These are phyloP conservation scores for Leccinum barrowsii DNA, from an alignment of 768 basidiomycete species.

Conservation along the genomic window DNA sequence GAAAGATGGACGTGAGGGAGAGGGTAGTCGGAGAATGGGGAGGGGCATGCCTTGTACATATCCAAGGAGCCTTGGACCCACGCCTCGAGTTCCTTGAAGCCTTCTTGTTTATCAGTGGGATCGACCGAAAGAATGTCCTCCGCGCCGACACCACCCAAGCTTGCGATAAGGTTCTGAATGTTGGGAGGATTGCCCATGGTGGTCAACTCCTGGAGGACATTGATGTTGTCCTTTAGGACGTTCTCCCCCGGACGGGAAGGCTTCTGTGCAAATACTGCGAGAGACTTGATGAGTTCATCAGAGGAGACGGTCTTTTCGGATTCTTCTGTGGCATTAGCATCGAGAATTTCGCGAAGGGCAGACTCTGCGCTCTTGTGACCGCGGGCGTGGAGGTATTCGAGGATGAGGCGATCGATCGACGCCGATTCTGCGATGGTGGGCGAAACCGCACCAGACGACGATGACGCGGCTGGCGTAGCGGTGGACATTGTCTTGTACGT, in stretches of 20 bases:
- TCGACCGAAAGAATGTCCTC: constrained; percentile 80
- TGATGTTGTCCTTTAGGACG: constrained; percentile 60
- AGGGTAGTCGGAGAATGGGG: not conserved
- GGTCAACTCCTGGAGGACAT: constrained; percentile 63
- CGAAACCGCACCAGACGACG: constrained; percentile 31
- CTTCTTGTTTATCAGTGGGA: constrained; percentile 82
- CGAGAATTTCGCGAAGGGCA: constrained; percentile 39
- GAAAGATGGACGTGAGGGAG: constrained; percentile 13
- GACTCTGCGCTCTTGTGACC: constrained; percentile 46
- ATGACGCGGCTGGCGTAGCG: constrained; percentile 33
- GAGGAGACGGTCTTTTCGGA: constrained; percentile 38
- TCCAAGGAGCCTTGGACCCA: constrained; percentile 91
- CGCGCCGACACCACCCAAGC: constrained; percentile 73
- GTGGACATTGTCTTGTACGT: constrained; percentile 23
- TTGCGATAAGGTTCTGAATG: constrained; percentile 73
- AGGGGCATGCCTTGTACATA: constrained; percentile 76
- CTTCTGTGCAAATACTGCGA: constrained; percentile 68
- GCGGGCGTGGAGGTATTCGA: constrained; percentile 47
- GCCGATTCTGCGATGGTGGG: constrained; percentile 28
- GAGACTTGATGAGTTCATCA: constrained; percentile 54
- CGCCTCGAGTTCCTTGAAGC: constrained; percentile 78
- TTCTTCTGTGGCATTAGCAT: constrained; percentile 32
- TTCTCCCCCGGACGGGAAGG: constrained; percentile 66
- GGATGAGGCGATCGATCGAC: constrained; percentile 38
- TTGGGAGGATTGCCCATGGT: constrained; percentile 67